Conservation (phyloP, 2,329 filamentous ascomycete species). For the Madurella fahalii region DNA sequence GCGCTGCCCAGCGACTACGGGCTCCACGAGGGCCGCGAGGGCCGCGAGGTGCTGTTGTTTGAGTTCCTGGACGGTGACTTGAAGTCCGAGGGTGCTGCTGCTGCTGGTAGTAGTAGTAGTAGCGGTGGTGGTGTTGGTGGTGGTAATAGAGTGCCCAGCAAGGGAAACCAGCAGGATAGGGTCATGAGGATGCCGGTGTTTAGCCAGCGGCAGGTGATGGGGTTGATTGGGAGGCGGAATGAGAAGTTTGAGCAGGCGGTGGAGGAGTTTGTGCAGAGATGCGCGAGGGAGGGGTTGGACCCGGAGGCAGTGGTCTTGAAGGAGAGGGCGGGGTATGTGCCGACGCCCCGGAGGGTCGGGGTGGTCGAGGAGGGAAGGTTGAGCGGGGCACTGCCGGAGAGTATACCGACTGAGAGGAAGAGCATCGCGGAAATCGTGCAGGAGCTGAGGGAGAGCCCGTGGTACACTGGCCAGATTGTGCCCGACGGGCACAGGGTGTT, state of each 20-base stretch:
- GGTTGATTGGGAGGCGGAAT: slow-evolving; percentile 85
- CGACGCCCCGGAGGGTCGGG: slow-evolving; percentile 46
- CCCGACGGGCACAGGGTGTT: slow-evolving; percentile 90
- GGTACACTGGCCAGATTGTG: slow-evolving; percentile 91
- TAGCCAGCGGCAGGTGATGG: slow-evolving; percentile 87
- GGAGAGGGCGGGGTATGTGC: slow-evolving; percentile 58
- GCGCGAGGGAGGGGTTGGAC: slow-evolving; percentile 60
- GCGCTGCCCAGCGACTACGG: background rate
- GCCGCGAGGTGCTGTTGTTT: slow-evolving; percentile 74
- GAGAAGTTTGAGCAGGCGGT: slow-evolving; percentile 75
- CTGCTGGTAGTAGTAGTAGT: slow-evolving; percentile 46
- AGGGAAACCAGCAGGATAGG: slow-evolving; percentile 58
- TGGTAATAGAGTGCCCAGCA: slow-evolving; percentile 69
- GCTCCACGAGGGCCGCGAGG: slow-evolving; percentile 32
- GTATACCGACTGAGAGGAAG: slow-evolving; percentile 76
- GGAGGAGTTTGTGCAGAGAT: slow-evolving; percentile 71
- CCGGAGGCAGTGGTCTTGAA: slow-evolving; percentile 61
- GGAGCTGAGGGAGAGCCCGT: slow-evolving; percentile 75
- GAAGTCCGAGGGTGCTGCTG: slow-evolving; percentile 64
- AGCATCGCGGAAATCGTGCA: slow-evolving; percentile 78
- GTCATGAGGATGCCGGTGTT: slow-evolving; percentile 81
- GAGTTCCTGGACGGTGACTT: slow-evolving; percentile 91
- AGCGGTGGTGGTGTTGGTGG: too few species aligned
- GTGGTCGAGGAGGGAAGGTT: slow-evolving; percentile 29
- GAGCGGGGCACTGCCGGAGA: slow-evolving; percentile 54